Conservation (phyloP, 441 rosid genomes). For the Isatis lusitanica region DNA sequence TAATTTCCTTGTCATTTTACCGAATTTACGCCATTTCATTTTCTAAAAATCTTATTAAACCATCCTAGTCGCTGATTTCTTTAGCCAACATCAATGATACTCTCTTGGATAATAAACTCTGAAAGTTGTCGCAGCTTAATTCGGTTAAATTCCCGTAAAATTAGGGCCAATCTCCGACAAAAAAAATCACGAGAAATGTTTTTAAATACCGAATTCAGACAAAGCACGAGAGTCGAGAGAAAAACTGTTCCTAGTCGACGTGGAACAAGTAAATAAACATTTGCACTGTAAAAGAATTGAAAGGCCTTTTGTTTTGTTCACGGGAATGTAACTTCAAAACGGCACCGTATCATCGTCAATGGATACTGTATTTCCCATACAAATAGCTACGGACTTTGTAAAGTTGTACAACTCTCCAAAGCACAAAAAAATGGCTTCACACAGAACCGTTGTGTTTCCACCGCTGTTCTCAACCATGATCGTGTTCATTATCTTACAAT, state of each 20-base stretch:
- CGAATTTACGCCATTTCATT: background rate
- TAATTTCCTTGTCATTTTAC: background rate
- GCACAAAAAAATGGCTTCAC: constrained; percentile 24
- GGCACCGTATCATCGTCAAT: background rate
- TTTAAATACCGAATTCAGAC: constrained; percentile 21
- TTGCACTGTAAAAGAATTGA: background rate
- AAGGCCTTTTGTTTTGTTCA: constrained; percentile 16
- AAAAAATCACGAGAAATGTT: constrained; percentile 40
- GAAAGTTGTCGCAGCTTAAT: background rate
- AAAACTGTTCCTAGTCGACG: background rate
- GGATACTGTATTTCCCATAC: background rate
- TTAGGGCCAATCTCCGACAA: constrained; percentile 39
- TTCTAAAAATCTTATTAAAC: background rate
- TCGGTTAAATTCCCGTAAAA: constrained; percentile 21
- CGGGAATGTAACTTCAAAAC: constrained; percentile 20
- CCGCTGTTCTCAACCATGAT: constrained; percentile 35
- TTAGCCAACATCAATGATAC: background rate
- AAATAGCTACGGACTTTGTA: background rate
- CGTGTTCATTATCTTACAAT: constrained; percentile 10
- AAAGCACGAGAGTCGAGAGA: constrained; percentile 28
- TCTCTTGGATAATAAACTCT: background rate
- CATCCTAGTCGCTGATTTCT: background rate
- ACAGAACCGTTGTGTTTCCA: background rate
- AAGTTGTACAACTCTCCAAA: background rate
- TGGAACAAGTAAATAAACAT: background rate